phyloP scores from a whole-genome alignment of 371 early-diverging fungal genomes.

The Mortierella sp. region DNA sequence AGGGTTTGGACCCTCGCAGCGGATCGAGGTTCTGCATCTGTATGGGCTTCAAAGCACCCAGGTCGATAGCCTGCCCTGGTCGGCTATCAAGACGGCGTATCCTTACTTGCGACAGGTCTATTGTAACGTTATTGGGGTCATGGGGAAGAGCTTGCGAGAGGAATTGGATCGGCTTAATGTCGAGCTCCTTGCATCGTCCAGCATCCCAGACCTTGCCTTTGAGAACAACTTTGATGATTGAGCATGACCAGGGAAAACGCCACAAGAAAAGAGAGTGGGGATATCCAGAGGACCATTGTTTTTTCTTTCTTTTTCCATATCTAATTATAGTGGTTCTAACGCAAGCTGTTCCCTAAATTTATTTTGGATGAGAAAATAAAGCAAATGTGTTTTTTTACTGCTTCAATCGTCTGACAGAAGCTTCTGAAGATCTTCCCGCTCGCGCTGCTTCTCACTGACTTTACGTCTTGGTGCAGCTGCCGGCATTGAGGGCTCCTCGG shows the following conservation, averaged over 20 bases:
- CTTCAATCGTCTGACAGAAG: conserved; percentile 36
- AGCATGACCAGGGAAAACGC: background rate
- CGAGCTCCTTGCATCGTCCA: conserved; percentile 22
- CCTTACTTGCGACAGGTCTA: conserved; percentile 26
- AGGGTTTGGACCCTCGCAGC: conserved; percentile 21
- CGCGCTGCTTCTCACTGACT: conserved; percentile 36
- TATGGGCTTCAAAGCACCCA: conserved; percentile 31
- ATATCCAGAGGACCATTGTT: background rate
- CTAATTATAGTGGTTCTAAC: no score
- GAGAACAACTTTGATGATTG: conserved; percentile 22
- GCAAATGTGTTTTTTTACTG: background rate
- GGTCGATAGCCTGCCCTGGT: conserved; percentile 17
- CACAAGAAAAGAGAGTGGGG: no score
- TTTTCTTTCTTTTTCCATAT: background rate
- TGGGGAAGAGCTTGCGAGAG: conserved; percentile 6
- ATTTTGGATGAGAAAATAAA: background rate
- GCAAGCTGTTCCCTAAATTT: no score
- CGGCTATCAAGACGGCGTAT: conserved; percentile 9
- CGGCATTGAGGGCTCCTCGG: conserved; percentile 2
- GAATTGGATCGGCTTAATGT: conserved; percentile 17
- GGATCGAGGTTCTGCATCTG: conserved; percentile 31
- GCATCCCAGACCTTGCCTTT: conserved; percentile 34
- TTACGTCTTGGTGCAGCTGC: conserved; percentile 19
- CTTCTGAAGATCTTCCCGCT: conserved; percentile 30
- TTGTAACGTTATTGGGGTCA: conserved; percentile 19